Evolutionary conservation across 305 asterid species (phyloP), one percentile per base, ranked within the genome.

Genomic region (Petunia hybrid): DNA sequence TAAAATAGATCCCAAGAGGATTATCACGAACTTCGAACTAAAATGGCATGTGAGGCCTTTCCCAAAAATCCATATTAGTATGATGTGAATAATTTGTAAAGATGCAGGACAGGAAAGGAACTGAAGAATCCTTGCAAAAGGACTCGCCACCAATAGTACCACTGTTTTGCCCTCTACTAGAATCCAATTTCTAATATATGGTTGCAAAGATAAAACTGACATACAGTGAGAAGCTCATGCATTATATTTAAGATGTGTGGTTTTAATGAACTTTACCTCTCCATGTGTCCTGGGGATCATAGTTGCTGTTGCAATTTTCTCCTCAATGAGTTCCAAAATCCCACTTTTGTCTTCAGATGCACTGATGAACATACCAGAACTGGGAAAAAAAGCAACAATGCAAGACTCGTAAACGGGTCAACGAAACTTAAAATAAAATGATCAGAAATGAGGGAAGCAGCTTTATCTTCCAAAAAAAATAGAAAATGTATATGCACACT

Each of bases 361-460:
- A 69, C 97, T 89, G 53, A 96, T 85, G 88, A 96, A 96, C 95
- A 89, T 92, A 80, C 98, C 99, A 78, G 98, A 96, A 86, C 99
- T 96, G 85, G 16, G 80, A 3, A 68, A 77, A 79, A 79, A 35
- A 63, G 43, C 1, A 42, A 39, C 13, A 6, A 2, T 1, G 79
- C 8, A 8, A 22, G 31, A 22, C 31, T 22, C 31, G 31, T 22
- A n/a, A 13, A 13, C 6, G 36, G 14, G 51, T 73, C 78, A 53
- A 53, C 51, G 46, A 51, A 74, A 74, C 46, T 31, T 13, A 3
- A 51, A 51, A 38, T 22, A 53, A 51, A 10, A 35, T 0, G 63
- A 53, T 12, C 78, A 53, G 8, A 55, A 74, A 73, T 6, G 43
- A 14, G 2, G 35, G 31, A 61, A 38, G 7, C 64, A 53, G 7